Evolutionary conservation across 2,329 filamentous ascomycete genomes (phyloP), one percentile per base, ranked within the genome.

Genomic region (Penicillium sp.): DNA sequence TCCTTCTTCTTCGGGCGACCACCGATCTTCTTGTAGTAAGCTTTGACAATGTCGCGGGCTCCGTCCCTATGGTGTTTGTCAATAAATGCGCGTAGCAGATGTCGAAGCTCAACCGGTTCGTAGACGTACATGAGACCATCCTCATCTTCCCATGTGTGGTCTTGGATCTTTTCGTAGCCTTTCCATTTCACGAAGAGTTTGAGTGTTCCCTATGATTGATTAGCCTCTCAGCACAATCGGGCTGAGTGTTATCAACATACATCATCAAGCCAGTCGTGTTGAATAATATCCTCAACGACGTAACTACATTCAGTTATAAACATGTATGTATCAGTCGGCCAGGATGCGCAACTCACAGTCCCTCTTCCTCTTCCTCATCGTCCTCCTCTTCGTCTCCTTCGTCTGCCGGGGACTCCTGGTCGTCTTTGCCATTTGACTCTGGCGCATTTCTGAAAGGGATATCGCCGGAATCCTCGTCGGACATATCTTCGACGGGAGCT

Each of bases 131-230:
- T 48, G 5, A 80, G 65, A 47, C 78, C 76, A 7, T 75, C 73
- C 63, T 81, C 78, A 1, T 78, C 77, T 57, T 81, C 79, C 65
- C 74, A 67, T 2, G 79, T 81, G 52, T 73, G 70, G 47, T 81
- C 78, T n/a, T 67, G 62, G 2, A 72, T 70, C 6, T 76, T 66
- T 2, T 77, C 71, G 52, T 79, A 81, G 6, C 77, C 78, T 60
- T 76, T 75, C 79, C 79, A 81, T 63, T 81, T 81, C 31, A 81
- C 77, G 8, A 71, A 62, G 21, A 79, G 72, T 37, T 73, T 57
- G 25, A 80, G 66, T 19, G 66, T 66, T 35, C 72, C 72, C 76
- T 79, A 42, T 42, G 53, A 13, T 55, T 51, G n/a, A 51, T 69
- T 52, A 73, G 66, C 57, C 19, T 29, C 38, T 46, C 45, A 21